Percentiles rank a stretch among this genome's conserved stretches.
These are phyloP conservation scores for Pseudopithomyces chartarum DNA, from an alignment of 2,329 filamentous ascomycete genomes.

Conservation along the genomic window DNA sequence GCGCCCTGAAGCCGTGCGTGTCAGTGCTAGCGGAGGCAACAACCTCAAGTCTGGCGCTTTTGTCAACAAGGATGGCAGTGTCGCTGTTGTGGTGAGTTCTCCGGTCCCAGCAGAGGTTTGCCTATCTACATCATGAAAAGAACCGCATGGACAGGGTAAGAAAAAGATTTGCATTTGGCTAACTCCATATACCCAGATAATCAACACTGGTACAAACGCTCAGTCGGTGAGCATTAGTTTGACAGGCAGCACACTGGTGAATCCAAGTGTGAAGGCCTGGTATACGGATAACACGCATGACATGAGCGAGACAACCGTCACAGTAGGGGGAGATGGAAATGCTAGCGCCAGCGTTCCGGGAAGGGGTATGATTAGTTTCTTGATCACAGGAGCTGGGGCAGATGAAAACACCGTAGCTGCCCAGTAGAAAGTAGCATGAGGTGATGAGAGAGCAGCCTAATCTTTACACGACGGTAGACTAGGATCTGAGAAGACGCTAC, in stretches of 20 bases:
- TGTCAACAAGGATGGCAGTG: slow-evolving; percentile 38
- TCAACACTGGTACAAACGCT: slow-evolving; percentile 28
- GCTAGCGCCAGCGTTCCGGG: slow-evolving; percentile 29
- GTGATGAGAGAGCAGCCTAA: background rate
- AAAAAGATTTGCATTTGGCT: too few relatives aligned
- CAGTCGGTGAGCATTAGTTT: slow-evolving; percentile 22
- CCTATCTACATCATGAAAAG: background rate
- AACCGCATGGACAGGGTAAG: background rate
- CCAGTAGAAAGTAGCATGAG: background rate
- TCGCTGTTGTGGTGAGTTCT: slow-evolving; percentile 27
- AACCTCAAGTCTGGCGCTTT: slow-evolving; percentile 42
- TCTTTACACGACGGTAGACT: background rate
- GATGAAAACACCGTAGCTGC: slow-evolving; percentile 5
- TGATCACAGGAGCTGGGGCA: slow-evolving; percentile 18
- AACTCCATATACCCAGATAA: slow-evolving; percentile 10
- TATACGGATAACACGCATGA: slow-evolving; percentile 33
- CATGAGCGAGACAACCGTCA: slow-evolving; percentile 20
- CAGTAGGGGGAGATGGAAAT: slow-evolving; percentile 25
- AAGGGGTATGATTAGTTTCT: slow-evolving; percentile 34
- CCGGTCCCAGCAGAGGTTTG: too few relatives aligned
- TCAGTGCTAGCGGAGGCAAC: slow-evolving; percentile 37
- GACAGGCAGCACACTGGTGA: slow-evolving; percentile 6
- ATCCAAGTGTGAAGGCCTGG: slow-evolving; percentile 25
- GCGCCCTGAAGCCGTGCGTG: slow-evolving; percentile 45
- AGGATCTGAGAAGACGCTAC: background rate